phyloP scores from a whole-genome alignment of 139 green algal genomes.

The Chlamydomonas asymmetrica region DNA sequence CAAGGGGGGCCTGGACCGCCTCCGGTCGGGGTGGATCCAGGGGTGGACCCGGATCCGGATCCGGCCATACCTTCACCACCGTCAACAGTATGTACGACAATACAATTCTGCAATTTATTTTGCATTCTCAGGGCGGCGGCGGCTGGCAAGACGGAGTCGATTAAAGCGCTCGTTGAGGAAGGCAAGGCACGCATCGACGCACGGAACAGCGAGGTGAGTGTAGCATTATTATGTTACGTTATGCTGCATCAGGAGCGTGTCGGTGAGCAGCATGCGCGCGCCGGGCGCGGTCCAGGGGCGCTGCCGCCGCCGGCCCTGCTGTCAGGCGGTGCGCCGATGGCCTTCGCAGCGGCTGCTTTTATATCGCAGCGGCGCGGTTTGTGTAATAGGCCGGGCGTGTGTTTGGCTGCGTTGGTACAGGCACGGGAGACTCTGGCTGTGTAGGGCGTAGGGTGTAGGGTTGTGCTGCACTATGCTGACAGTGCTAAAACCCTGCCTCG shows the following conservation, averaged over 20 bases:
- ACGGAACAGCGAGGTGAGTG: conserved; percentile 28
- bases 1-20: too few relatives aligned
- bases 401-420: not conserved
- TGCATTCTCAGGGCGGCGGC: not conserved
- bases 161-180: conserved; percentile 50
- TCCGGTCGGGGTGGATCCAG: not conserved
- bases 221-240: conserved; percentile 29
- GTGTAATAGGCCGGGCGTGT: not conserved
- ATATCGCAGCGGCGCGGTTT: not conserved
- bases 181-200: conserved; percentile 41
- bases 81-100: not conserved
- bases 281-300: not conserved
- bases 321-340: too few relatives aligned
- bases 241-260: too few relatives aligned
- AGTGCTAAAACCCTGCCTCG: not conserved
- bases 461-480: conserved; percentile 1
- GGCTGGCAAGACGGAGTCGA: conserved; percentile 26
- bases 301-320: too few relatives aligned
- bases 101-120: not conserved
- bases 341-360: not conserved
- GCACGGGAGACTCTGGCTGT: not conserved
- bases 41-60: not conserved
- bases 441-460: not conserved
- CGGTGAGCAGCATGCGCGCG: conserved; percentile 9
- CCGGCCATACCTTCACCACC: not conserved